Base-by-base conservation (phyloP, 495 filamentous ascomycete species). In the Chlorociboria aeruginascens region DNA sequence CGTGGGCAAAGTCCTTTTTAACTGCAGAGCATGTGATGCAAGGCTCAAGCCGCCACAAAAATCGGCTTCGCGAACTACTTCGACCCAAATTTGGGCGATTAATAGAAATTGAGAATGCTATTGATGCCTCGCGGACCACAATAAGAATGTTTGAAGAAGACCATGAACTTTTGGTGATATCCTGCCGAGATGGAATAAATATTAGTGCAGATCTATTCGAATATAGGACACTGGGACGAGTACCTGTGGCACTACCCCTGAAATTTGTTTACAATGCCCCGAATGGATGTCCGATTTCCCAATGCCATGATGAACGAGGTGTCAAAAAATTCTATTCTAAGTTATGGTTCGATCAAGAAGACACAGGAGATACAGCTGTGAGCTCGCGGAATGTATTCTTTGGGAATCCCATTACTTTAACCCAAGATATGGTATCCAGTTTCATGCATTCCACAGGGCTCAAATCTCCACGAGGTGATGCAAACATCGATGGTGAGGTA, bases 361-460 rank as follows among this genome's bases (percentile, higher is more conserved):
- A 40, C 8, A 16, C 38, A 20, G 13, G 17, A n/a, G 38, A 40
- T 40, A 16, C 38, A 9, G 14, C 13, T 20, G 16, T 16, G 13
- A 12, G 3, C 25, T 2, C 2, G 3, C 9, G 2, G 12, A 20
- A 2, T 9, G 25, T 40, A 9, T 40, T 40, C 25, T n/a, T 3
- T 16, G 38, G 38, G 11, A 20, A 40, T 20, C 9, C 13, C 2
- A 20, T 40, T 40, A 90, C 30, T 85, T 93, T 45, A 81, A 95
- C 52, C 77, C 79, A 8, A 69, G 83, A 16, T 81, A 89, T 32
- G 85, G 83, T 1, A 79, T 79, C 55, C 78, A 78, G 36, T 96
- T 95, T 97, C 59, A 88, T 87, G 43, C 88, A 95, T 66, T 95
- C 96, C 52, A 86, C 95, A n/a, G 87, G 95, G 61, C 89, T 2